phyloP scores from a whole-genome alignment of 306 rosid species.

The Morella rubra region DNA sequence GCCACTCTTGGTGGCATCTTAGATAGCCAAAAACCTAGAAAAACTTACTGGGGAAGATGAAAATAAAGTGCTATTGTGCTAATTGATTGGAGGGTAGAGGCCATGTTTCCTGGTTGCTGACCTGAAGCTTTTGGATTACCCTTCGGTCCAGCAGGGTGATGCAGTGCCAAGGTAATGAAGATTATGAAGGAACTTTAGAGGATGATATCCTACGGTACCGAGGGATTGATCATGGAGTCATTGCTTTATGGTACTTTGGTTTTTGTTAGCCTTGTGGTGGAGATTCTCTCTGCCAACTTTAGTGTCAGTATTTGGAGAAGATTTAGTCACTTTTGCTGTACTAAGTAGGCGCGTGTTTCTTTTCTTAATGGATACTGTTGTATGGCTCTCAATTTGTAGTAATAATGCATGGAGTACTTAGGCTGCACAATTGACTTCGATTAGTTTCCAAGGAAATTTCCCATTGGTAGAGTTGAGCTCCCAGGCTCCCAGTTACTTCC shows the following conservation, averaged over 20 bases:
- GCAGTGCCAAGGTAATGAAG: conserved; percentile 9
- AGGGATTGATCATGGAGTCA: background rate
- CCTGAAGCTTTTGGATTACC: conserved; percentile 7
- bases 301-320: conserved; percentile 15
- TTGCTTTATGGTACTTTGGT: conserved; percentile 15
- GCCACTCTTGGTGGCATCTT: conserved; percentile 69
- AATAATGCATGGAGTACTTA: background rate
- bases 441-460: background rate
- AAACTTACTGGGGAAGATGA: conserved; percentile 37
- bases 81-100: background rate
- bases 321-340: background rate
- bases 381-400: background rate
- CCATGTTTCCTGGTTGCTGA: background rate
- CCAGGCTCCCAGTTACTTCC: background rate
- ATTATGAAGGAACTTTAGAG: conserved; percentile 17
- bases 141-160: background rate
- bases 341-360: background rate
- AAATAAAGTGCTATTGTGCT: background rate
- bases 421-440: background rate
- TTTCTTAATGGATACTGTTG: background rate
- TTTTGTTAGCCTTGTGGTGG: conserved; percentile 19
- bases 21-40: conserved; percentile 51
- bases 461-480: background rate
- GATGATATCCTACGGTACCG: conserved; percentile 3
- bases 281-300: conserved; percentile 15